Conservation (phyloP, 2,329 filamentous ascomycete genomes). For the Trichoderma sp. region DNA sequence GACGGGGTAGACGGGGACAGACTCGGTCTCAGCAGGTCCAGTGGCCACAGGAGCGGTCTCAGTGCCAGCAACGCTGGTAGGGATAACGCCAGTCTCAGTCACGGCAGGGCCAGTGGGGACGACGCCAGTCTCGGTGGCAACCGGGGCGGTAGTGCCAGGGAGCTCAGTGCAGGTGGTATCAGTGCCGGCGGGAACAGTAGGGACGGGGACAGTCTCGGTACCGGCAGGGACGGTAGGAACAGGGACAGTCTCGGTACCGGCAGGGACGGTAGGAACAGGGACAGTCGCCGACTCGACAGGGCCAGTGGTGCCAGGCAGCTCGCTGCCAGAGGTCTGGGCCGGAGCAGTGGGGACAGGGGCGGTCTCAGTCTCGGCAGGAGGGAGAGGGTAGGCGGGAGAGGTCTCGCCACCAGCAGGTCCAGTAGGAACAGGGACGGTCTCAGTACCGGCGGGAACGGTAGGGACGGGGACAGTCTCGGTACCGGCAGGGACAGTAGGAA, state of each 20-base stretch:
- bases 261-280: background rate
- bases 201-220: background rate
- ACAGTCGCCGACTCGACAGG: slow-evolving; percentile 24
- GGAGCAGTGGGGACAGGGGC: slow-evolving; percentile 8
- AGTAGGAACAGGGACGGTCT: background rate
- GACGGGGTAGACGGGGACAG: slow-evolving; percentile 16
- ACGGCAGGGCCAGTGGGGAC: background rate
- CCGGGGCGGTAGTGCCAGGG: slow-evolving; percentile 4
- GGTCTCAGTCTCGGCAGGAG: background rate
- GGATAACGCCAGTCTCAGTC: background rate
- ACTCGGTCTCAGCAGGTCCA: slow-evolving; percentile 10
- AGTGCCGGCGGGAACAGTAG: slow-evolving; percentile 12
- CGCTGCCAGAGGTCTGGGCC: background rate
- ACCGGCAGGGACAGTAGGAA: background rate
- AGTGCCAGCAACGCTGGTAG: background rate
- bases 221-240: background rate
- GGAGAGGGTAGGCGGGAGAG: background rate
- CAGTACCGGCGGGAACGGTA: background rate
- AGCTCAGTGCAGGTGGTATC: slow-evolving; percentile 8
- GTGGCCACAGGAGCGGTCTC: slow-evolving; percentile 1
- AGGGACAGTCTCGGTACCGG: background rate
- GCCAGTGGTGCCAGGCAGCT: background rate
- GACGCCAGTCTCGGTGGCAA: slow-evolving; percentile 29
- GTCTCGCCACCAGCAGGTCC: slow-evolving; percentile 23
- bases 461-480: background rate